Conservation (phyloP, 1,139 yeast genomes). For the Yamadazyma siamensis region DNA sequence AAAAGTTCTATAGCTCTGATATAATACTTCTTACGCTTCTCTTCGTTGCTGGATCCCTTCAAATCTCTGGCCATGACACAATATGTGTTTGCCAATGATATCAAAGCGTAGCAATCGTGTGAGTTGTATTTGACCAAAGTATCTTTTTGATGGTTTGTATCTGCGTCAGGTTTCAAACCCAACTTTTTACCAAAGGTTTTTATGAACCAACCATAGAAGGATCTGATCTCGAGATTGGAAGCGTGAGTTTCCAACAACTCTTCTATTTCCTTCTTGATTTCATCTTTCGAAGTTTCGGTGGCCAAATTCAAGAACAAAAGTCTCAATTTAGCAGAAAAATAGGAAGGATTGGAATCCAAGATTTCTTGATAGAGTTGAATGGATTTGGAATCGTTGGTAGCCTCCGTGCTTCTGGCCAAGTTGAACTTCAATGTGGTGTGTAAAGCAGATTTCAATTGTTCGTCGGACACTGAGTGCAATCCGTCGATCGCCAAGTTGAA, state of each 20-base stretch:
- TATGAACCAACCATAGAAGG: slow-evolving; percentile 90
- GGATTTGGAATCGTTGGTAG: slow-evolving; percentile 44
- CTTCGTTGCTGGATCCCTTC: slow-evolving; percentile 52
- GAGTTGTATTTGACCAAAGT: slow-evolving; percentile 79
- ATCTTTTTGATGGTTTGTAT: slow-evolving; percentile 78
- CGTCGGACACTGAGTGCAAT: slow-evolving; percentile 12
- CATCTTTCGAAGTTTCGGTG: slow-evolving; percentile 34
- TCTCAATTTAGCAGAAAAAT: slow-evolving; percentile 76
- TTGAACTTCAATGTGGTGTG: slow-evolving; percentile 55
- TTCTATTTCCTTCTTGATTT: slow-evolving; percentile 51
- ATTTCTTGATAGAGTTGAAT: slow-evolving; percentile 52
- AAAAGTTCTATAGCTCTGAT: slow-evolving; percentile 86
- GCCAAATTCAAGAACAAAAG: slow-evolving; percentile 52
- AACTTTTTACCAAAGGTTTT: slow-evolving; percentile 56
- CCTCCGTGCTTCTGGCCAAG: slow-evolving; percentile 60
- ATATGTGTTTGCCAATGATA: slow-evolving; percentile 87
- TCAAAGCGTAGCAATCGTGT: slow-evolving; percentile 85
- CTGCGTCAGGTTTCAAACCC: slow-evolving; percentile 57
- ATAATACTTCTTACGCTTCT: slow-evolving; percentile 73
- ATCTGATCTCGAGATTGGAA: slow-evolving; percentile 75
- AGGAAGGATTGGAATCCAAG: slow-evolving; percentile 59
- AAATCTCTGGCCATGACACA: slow-evolving; percentile 78
- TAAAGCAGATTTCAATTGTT: slow-evolving; percentile 28
- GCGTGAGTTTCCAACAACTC: slow-evolving; percentile 51
- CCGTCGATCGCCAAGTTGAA: slow-evolving; percentile 46